Conservation (phyloP, 805 yeast genomes). For the Zygoascus biomembranicola region DNA sequence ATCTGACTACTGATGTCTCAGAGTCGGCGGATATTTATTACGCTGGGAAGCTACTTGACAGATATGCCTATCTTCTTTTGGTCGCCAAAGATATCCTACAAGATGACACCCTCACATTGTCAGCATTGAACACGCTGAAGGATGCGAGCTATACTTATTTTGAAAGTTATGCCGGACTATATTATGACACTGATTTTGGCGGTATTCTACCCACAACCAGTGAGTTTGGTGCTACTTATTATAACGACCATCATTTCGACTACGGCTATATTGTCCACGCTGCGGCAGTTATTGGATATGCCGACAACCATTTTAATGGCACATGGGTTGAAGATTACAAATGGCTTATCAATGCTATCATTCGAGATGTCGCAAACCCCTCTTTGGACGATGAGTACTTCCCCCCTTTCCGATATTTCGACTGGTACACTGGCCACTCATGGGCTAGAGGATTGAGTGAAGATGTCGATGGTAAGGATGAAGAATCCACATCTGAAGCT, state of each 20-base stretch:
- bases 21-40: constrained; percentile 30
- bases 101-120: constrained; percentile 41
- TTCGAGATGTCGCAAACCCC: constrained; percentile 66
- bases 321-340: constrained; percentile 41
- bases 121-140: constrained; percentile 48
- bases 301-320: constrained; percentile 46
- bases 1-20: constrained; percentile 26
- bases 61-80: constrained; percentile 79
- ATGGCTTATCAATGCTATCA: constrained; percentile 51
- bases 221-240: constrained; percentile 70
- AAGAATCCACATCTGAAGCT: constrained; percentile 70
- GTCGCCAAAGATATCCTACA: constrained; percentile 59
- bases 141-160: constrained; percentile 66
- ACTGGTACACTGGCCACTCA: constrained; percentile 68
- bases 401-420: constrained; percentile 63
- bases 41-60: constrained; percentile 80
- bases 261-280: constrained; percentile 81
- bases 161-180: constrained; percentile 57
- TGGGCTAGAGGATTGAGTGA: constrained; percentile 69
- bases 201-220: constrained; percentile 17
- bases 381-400: constrained; percentile 41
- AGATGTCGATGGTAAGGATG: constrained; percentile 61
- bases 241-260: constrained; percentile 83
- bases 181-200: constrained; percentile 62
- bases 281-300: constrained; percentile 64